These are phyloP conservation scores for Didymella keratinophila DNA, from an alignment of 2,329 filamentous ascomycete species.

Conservation along the genomic window DNA sequence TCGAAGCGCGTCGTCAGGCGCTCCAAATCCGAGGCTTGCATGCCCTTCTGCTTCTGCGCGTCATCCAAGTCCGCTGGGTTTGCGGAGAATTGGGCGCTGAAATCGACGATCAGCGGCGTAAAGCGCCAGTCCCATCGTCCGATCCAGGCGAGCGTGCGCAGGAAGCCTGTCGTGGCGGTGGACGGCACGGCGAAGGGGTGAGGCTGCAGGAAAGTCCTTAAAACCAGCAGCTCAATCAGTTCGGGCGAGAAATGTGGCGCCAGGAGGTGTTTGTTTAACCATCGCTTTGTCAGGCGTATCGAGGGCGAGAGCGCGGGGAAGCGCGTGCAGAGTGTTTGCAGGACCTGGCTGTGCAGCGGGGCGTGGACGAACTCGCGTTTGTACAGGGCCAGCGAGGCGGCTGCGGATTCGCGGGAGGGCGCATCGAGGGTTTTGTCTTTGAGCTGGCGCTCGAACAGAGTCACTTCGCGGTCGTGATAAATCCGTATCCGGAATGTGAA, in stretches of 20 bases:
- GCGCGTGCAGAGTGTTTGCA: constrained; percentile 81
- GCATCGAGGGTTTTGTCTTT: constrained; percentile 75
- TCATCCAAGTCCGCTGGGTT: constrained; percentile 32
- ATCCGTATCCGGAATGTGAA: constrained; percentile 85
- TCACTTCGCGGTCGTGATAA: constrained; percentile 86
- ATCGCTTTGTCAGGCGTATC: constrained; percentile 85
- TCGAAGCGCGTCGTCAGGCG: constrained; percentile 76
- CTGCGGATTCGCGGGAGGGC: constrained; percentile 71
- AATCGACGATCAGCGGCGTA: constrained; percentile 82
- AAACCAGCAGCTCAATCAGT: constrained; percentile 82
- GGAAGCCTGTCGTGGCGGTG: constrained; percentile 78
- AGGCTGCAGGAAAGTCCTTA: constrained; percentile 79
- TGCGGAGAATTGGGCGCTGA: constrained; percentile 54
- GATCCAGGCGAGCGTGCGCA: constrained; percentile 80
- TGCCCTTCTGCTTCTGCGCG: constrained; percentile 32
- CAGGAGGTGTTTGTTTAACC: constrained; percentile 87
- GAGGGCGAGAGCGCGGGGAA: constrained; percentile 81
- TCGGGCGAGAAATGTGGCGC: constrained; percentile 78
- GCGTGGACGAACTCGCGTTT: constrained; percentile 75
- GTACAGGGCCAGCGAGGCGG: constrained; percentile 72
- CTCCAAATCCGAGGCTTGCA: constrained; percentile 68
- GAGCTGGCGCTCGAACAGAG: constrained; percentile 77
- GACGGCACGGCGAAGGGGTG: constrained; percentile 82
- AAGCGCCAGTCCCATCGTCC: constrained; percentile 91
- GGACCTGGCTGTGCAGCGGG: constrained; percentile 81